Base-by-base conservation (phyloP, 768 basidiomycete species). In the Dendrothele bispora region DNA sequence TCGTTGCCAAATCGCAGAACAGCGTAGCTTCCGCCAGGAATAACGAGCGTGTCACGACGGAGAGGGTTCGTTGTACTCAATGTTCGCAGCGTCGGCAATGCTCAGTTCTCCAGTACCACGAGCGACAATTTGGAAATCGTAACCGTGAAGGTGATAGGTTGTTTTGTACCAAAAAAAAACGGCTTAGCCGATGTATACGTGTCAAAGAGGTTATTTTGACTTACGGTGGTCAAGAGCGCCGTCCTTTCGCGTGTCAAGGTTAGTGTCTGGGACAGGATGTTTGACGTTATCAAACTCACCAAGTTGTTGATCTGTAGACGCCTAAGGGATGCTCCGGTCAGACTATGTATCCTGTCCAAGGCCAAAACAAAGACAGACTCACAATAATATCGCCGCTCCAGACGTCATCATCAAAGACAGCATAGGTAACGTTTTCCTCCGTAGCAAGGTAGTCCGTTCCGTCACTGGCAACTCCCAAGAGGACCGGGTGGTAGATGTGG, bases 31-130 rank as follows among this genome's bases (percentile, higher is more conserved):
- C 38, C 21, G 10, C 38, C 38, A 22, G 38, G 38, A 22, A 39
- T 39, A 8, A 39, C 38, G 38, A 39, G 38, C 8, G 38, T 39
- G 21, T 39, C 38, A 20, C 38, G 38, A 39, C 38, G 38, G 18
- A 39, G 10, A 22, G 38, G 38, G 21, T 39, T 39, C 21, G 20
- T 39, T 39, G 20, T 39, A 39, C 10, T 10, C 11, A 10, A 39
- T 10, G 18, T 18, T 39, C 8, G 10, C 38, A 11, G 38, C 38
- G 10, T 10, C 10, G n/a, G 10, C 21, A n/a, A 10, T 20, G 21
- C 10, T 39, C 8, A 39, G 21, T 11, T 39, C 21, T 8, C 38
- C 38, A 22, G 38, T 10, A 10, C 38, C 38, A 39, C 38, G 38
- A 22, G 38, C 38, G 20, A 39, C 38, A 22, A 39, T 39, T 11